Conservation (phyloP, 495 filamentous ascomycete species). For the Poronia punctata region DNA sequence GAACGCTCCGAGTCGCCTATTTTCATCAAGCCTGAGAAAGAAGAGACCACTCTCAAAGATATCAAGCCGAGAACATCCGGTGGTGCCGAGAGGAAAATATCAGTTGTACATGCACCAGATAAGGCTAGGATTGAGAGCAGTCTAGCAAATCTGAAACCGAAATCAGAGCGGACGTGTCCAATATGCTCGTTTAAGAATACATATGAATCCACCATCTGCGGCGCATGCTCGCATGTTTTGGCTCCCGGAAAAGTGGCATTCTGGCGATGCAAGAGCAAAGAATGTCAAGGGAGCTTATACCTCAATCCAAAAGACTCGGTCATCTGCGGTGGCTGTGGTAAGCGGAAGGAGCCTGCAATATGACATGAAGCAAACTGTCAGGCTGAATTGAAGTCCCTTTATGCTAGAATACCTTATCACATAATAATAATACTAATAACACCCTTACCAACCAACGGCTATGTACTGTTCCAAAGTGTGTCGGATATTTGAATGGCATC, state of each 20-base stretch:
- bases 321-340: conserved; percentile 60
- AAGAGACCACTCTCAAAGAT: conserved; percentile 7
- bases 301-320: conserved; percentile 59
- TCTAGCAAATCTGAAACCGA: conserved; percentile 4
- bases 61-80: conserved; percentile 4
- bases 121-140: too few relatives aligned
- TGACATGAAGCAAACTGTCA: conserved; percentile 2
- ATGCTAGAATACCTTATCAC: not conserved
- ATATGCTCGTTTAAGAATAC: conserved; percentile 59
- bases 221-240: conserved; percentile 60
- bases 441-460: too few relatives aligned
- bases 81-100: too few relatives aligned
- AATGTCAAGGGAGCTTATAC: conserved; percentile 49
- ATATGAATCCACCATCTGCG: conserved; percentile 44
- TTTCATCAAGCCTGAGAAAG: conserved; percentile 6
- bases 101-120: too few relatives aligned
- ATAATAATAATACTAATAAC: too few relatives aligned
- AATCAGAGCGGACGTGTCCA: conserved; percentile 33
- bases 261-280: conserved; percentile 53
- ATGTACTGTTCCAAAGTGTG: not conserved
- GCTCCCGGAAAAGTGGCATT: conserved; percentile 39
- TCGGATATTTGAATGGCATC: not conserved
- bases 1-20: conserved; percentile 4
- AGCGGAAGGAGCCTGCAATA: conserved; percentile 20
- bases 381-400: too few relatives aligned